phyloP scores from a whole-genome alignment of 1,284 basidiomycete species.

The Puccinia novopanici region DNA sequence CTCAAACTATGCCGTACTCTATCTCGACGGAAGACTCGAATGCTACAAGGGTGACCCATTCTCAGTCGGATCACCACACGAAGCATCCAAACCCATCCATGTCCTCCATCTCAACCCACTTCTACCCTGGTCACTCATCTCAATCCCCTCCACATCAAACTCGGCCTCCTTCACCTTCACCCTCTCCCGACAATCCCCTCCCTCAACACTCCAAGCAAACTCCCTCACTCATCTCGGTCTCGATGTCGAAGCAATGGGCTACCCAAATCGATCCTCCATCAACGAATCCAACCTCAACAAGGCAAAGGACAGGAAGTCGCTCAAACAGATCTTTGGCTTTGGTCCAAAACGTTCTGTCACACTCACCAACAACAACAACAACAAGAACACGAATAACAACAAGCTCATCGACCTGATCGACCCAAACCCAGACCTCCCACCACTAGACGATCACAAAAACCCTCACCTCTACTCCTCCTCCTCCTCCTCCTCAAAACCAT shows the following conservation, averaged over 20 bases:
- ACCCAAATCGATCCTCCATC: not conserved
- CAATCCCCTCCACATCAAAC: not conserved
- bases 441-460: not conserved
- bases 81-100: constrained; percentile 29
- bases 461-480: not conserved
- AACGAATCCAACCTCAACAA: constrained; percentile 4
- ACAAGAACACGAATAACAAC: not conserved
- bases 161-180: not conserved
- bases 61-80: constrained; percentile 30
- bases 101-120: constrained; percentile 17
- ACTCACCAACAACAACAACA: not conserved
- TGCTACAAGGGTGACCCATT: constrained; percentile 40
- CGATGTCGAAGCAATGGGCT: constrained; percentile 36
- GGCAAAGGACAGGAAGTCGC: constrained; percentile 19
- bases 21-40: constrained; percentile 15
- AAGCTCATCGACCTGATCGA: constrained; percentile 19
- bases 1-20: constrained; percentile 29
- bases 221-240: constrained; percentile 36
- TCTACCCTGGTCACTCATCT: constrained; percentile 6
- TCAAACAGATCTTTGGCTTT: constrained; percentile 30
- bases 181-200: constrained; percentile 4
- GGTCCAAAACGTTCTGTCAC: constrained; percentile 15
- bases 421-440: not conserved
- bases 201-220: not conserved
- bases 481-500: not conserved